Conservation (phyloP, 345 rosid species). For the Crucihimalaya himalaica region DNA sequence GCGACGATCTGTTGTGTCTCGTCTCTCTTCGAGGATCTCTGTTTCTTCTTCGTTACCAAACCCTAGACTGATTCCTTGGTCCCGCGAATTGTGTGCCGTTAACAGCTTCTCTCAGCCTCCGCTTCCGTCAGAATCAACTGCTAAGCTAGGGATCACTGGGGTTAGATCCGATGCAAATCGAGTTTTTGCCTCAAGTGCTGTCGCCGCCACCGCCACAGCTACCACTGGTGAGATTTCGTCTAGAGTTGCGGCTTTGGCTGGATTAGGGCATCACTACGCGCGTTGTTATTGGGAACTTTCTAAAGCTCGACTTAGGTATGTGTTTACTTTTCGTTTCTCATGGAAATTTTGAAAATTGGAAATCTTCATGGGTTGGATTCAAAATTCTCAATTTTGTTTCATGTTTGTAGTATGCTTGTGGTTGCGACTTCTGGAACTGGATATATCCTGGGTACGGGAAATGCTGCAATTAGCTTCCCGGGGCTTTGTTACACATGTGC, state of each 20-base stretch:
- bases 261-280: slow-evolving; percentile 56
- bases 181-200: slow-evolving; percentile 32
- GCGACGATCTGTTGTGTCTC: slow-evolving; percentile 40
- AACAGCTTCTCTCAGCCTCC: slow-evolving; percentile 33
- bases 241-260: slow-evolving; percentile 39
- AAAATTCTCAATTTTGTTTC: neutral
- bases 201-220: slow-evolving; percentile 20
- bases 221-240: slow-evolving; percentile 37
- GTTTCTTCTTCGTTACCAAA: slow-evolving; percentile 32
- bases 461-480: slow-evolving; percentile 56
- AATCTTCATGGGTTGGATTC: neutral
- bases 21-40: slow-evolving; percentile 42
- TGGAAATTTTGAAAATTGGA: neutral
- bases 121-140: slow-evolving; percentile 32
- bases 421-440: slow-evolving; percentile 99
- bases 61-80: slow-evolving; percentile 41
- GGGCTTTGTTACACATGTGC: slow-evolving; percentile 95
- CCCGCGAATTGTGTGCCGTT: slow-evolving; percentile 30
- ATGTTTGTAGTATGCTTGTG: slow-evolving; percentile 71
- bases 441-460: slow-evolving; percentile 76
- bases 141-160: slow-evolving; percentile 43
- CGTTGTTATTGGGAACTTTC: slow-evolving; percentile 94
- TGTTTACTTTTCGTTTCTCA: neutral
- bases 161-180: slow-evolving; percentile 46
- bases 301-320: slow-evolving; percentile 92